Base-by-base conservation (phyloP, 257 asterid species). In the Solanum appendiculatum region DNA sequence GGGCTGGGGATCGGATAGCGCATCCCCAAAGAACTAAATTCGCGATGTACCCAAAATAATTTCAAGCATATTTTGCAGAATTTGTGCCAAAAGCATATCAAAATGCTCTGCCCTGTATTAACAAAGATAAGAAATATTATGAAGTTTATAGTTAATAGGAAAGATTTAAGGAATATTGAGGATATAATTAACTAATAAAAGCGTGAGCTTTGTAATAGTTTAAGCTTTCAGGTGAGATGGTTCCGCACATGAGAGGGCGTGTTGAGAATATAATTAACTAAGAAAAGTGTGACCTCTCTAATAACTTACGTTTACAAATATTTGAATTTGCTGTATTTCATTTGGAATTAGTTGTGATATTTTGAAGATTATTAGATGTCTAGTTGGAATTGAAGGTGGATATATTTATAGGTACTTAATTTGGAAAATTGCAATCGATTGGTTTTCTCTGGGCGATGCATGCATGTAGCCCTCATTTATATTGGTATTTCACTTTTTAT, bases 1-100 rank as follows among this genome's bases (percentile, higher is more conserved):
- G 21, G 37, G 20, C 2, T 10, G 60, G 11, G 74, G 74, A 68
- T 68, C 21, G 6, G 29, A 31, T 68, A 31, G 5, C 18, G 21
- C 12, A 31, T 68, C 39, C 75, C 15, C 39, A 29, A 15, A 68
- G 40, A 31, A 14, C 74, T 68, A 29, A 31, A 68, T 15, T 7
- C 12, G 40, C 36, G 3, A 7, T 68, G 75, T 31, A 29, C 36
- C 18, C n/a, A 31, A 5, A 31, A 66, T 66, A 68, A 31, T 34
- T 18, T 20, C 54, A 74, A 74, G 82, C 82, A 39, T 21, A 72
- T 37, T 23, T 74, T 74, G 54, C 27, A 37, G 82, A 39, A 74
- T 74, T 74, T 37, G 82, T 74, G 82, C 82, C 27, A 74, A 74
- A 74, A 74, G 82, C 82, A 37, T 74, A 37, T 74, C 82, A 42